Evolutionary conservation across 768 basidiomycete species (phyloP), one percentile per base, ranked within the genome.

Genomic region (Pleurotus sapidus): DNA sequence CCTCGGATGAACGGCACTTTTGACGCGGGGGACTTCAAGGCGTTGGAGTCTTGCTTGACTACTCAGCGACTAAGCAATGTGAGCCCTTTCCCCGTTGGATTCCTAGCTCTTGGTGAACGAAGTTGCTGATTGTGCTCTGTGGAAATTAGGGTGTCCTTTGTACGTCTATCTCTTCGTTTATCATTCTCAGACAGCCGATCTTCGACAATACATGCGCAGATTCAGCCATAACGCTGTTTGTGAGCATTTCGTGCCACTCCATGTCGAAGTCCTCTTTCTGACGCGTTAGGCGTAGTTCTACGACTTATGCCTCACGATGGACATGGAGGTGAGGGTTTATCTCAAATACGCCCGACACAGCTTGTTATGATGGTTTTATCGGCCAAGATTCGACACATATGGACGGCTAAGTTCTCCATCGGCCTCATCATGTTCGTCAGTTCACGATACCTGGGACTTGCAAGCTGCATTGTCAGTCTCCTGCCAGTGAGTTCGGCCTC

Each of bases 401-500:
- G 63, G 63, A 27, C 46, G 17, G 59, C 61, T 20, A 24, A 56
- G 30, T 49, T 50, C 30, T 51, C 63, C 37, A 8, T 64, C 6
- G 59, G 55, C 30, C 57, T 58, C 18, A 15, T 57, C 18, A 39
- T 58, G 8, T 64, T 61, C 46, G 4, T 62, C 8, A 14, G 57
- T 4, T 57, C 61, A 42, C 63, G 63, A 27, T 64, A 64, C 40
- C 59, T 56, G 12, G 61, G 46, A 18, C 49, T 65, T 48, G 59
- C 57, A 4, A 50, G 38, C 27, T 46, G 56, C 9, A 59, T 65
- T 34, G 9, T 63, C 45, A 48, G 55, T 24, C 46, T 63, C 3
- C 38, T 61, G 11, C 58, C 60, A 20, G 64, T 61, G 34, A 37
- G 64, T 59, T 37, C 5, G 37, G 25, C 18, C 20, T 20, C 20